A percentile compares a stretch with the other conserved stretches of the same genome.
Conservation (phyloP, 441 rosid genomes). For the Euphorbia celastroides region DNA sequence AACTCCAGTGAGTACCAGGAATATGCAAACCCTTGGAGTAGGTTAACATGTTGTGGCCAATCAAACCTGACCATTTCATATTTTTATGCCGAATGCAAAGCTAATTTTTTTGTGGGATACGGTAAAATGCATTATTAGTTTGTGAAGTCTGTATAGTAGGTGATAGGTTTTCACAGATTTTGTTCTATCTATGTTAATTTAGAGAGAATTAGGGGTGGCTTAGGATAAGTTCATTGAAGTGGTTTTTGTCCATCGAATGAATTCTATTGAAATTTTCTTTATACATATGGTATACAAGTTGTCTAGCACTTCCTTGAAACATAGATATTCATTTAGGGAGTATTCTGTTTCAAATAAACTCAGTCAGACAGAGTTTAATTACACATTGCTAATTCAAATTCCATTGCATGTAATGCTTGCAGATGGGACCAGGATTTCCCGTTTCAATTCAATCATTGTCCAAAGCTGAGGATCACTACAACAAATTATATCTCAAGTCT, state of each 20-base stretch:
- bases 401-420: slow-evolving; percentile 23
- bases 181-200: background rate
- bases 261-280: background rate
- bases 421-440: slow-evolving; percentile 87
- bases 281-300: background rate
- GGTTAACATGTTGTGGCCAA: background rate
- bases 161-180: background rate
- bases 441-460: slow-evolving; percentile 88
- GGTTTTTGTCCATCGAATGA: background rate
- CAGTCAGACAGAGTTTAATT: no score
- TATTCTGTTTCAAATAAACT: background rate
- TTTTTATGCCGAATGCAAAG: background rate
- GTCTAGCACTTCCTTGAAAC: background rate
- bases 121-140: background rate
- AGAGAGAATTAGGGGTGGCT: background rate
- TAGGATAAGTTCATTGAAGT: background rate
- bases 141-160: background rate
- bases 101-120: background rate
- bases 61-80: background rate
- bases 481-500: slow-evolving; percentile 42
- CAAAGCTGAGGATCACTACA: slow-evolving; percentile 78
- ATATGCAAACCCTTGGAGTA: background rate
- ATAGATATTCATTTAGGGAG: background rate
- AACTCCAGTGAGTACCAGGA: background rate
- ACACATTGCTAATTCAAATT: no score